Percentiles rank a stretch among this genome's conserved stretches.
phyloP scores from a whole-genome alignment of 2,329 filamentous ascomycete species.

The Pseudopithomyces maydicus region DNA sequence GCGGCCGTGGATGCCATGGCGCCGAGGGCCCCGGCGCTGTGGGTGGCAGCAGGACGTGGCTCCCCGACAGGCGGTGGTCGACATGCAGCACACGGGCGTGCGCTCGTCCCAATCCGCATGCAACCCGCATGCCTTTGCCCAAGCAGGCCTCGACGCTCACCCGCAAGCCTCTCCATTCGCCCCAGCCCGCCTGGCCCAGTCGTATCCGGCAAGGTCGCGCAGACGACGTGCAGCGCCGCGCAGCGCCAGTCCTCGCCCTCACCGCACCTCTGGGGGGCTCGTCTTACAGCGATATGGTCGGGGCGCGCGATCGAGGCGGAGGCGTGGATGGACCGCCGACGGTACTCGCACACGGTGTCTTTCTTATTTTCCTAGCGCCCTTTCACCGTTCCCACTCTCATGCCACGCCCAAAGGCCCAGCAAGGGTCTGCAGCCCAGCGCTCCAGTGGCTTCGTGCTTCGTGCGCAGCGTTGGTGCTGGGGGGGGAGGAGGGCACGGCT shows the following conservation, averaged over 20 bases:
- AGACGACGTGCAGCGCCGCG: constrained; percentile 23
- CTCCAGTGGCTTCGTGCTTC: constrained; percentile 15
- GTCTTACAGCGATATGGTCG: constrained; percentile 40
- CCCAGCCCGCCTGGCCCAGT: constrained; percentile 19
- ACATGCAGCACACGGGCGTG: constrained; percentile 26
- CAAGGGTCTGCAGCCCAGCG: constrained; percentile 4
- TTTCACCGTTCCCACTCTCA: constrained; percentile 42
- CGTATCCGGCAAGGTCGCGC: constrained; percentile 27
- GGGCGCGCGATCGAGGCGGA: constrained; percentile 47
- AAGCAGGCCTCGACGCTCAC: constrained; percentile 27
- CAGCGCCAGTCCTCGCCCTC: constrained; percentile 34
- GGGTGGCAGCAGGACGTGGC: constrained; percentile 17
- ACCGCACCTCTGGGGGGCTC: constrained; percentile 38
- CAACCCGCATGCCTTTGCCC: constrained; percentile 37
- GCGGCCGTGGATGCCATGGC: neutral
- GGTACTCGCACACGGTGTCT: constrained; percentile 30
- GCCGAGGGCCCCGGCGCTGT: constrained; percentile 16
- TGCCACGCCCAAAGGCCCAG: constrained; percentile 35
- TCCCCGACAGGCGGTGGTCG: constrained; percentile 37
- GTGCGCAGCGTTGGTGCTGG: constrained; percentile 35
- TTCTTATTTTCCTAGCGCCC: constrained; percentile 45
- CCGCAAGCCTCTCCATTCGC: constrained; percentile 27
- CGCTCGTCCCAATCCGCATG: constrained; percentile 35
- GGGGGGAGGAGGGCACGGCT: constrained; percentile 24
- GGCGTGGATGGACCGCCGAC: constrained; percentile 32